Conservation (phyloP, 2,329 filamentous ascomycete species). For the Talaromyces verruculosus region DNA sequence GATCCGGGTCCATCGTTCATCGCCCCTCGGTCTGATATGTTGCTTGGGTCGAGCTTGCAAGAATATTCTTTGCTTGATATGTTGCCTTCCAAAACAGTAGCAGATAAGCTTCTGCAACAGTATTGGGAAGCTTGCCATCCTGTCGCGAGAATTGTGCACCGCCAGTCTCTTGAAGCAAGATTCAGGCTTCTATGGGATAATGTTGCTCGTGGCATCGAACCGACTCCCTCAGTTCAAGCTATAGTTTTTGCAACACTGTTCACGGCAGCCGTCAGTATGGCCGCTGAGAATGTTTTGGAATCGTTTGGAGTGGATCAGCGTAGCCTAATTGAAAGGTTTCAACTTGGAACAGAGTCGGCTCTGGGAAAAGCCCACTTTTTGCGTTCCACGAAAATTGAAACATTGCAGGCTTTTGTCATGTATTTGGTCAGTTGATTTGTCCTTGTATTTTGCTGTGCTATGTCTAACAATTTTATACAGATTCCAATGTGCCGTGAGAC, state of each 20-base stretch:
- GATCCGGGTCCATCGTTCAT: constrained; percentile 66
- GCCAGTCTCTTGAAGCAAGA: constrained; percentile 63
- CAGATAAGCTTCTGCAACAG: constrained; percentile 63
- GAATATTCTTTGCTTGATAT: constrained; percentile 58
- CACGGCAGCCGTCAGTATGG: constrained; percentile 66
- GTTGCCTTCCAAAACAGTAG: constrained; percentile 58
- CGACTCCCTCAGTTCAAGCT: constrained; percentile 64
- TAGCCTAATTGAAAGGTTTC: constrained; percentile 62
- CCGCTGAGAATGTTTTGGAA: constrained; percentile 52
- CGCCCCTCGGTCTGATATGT: constrained; percentile 65
- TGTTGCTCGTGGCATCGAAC: constrained; percentile 60
- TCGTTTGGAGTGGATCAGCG: constrained; percentile 59
- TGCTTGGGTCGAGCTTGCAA: constrained; percentile 58
- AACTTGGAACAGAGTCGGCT: constrained; percentile 65
- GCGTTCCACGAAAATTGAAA: constrained; percentile 69
- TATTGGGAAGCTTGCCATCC: constrained; percentile 70
- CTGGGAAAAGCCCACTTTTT: constrained; percentile 69
- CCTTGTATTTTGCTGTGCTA: background rate
- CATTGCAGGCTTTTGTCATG: constrained; percentile 73
- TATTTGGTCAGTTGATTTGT: constrained; percentile 58
- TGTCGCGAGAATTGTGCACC: constrained; percentile 66
- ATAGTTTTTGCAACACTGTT: constrained; percentile 70
- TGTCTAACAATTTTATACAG: constrained; percentile 36
- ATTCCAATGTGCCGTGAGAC: constrained; percentile 71
- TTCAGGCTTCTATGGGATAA: constrained; percentile 67